A percentile compares a stretch with the other conserved stretches of the same genome.
Conservation (phyloP, 495 filamentous ascomycete genomes). For the Aspergillus biplanus region DNA sequence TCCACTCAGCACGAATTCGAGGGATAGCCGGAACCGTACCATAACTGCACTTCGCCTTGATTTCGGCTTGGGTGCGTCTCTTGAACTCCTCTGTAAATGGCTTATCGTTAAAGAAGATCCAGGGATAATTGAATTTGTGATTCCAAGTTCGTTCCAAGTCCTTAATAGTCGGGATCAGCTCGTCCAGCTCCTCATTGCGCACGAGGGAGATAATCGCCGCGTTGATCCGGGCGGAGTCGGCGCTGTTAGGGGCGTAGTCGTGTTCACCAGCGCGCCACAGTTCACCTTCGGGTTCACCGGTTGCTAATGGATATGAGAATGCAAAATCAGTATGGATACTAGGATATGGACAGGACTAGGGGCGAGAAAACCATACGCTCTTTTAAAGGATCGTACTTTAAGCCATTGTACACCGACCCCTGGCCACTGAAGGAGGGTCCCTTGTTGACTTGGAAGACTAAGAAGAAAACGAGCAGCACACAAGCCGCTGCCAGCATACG, state of each 20-base stretch:
- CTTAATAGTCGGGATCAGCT: conserved; percentile 81
- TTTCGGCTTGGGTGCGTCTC: conserved; percentile 69
- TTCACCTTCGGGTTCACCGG: conserved; percentile 76
- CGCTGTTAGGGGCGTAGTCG: conserved; percentile 71
- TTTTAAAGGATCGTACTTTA: conserved; percentile 76
- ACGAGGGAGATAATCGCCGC: conserved; percentile 92
- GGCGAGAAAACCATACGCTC: conserved; percentile 63
- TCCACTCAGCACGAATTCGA: background rate
- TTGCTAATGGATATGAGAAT: conserved; percentile 53
- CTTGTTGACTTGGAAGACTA: conserved; percentile 71
- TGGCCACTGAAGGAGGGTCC: conserved; percentile 36
- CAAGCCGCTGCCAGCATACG: conserved; percentile 74
- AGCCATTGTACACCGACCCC: conserved; percentile 49
- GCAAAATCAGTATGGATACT: conserved; percentile 2
- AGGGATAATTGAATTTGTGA: conserved; percentile 98
- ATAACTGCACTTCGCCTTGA: conserved; percentile 83
- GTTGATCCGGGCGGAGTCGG: conserved; percentile 80
- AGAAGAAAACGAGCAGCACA: conserved; percentile 70
- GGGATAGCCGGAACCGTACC: conserved; percentile 50
- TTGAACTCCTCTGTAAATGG: conserved; percentile 95
- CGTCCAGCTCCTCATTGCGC: conserved; percentile 83
- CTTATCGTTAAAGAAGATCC: conserved; percentile 98
- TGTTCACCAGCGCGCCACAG: conserved; percentile 70
- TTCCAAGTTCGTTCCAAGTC: conserved; percentile 97
- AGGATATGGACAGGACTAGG: conserved; percentile 13